Evolutionary conservation across 495 filamentous ascomycete species (phyloP).

Genomic region (Trichoderma orchidacearum): DNA sequence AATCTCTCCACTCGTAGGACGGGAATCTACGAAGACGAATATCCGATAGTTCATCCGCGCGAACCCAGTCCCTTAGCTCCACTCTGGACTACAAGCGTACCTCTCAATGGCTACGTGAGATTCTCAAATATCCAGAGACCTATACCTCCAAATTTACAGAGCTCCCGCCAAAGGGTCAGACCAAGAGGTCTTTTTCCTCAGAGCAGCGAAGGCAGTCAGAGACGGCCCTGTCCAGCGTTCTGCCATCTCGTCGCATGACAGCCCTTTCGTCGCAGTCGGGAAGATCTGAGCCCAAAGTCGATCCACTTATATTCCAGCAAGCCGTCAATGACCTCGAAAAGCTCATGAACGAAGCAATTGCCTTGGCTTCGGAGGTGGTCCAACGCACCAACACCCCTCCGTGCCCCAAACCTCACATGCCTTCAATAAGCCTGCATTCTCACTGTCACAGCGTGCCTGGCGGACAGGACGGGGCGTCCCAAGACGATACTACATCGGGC

Average conservation of each 20-base stretch:
- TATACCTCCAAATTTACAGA: constrained; percentile 9
- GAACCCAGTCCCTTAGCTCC: background rate
- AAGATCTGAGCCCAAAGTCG: constrained; percentile 2
- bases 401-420: background rate
- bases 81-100: constrained; percentile 7
- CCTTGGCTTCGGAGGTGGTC: constrained; percentile 23
- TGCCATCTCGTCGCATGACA: background rate
- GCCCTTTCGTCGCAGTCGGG: background rate
- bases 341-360: constrained; percentile 30
- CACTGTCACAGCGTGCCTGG: background rate
- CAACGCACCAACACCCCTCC: constrained; percentile 9
- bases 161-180: constrained; percentile 4
- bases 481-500: background rate
- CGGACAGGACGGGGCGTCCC: background rate
- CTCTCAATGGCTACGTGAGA: constrained; percentile 10
- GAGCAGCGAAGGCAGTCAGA: constrained; percentile 9
- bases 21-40: background rate
- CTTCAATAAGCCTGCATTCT: background rate
- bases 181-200: background rate
- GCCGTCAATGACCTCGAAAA: constrained; percentile 30
- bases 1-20: background rate
- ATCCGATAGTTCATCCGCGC: background rate
- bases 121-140: constrained; percentile 9
- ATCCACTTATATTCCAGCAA: constrained; percentile 11
- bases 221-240: constrained; percentile 5